These are phyloP conservation scores for Zygnema cylindricum DNA, from an alignment of 139 green algal species.

Conservation along the genomic window DNA sequence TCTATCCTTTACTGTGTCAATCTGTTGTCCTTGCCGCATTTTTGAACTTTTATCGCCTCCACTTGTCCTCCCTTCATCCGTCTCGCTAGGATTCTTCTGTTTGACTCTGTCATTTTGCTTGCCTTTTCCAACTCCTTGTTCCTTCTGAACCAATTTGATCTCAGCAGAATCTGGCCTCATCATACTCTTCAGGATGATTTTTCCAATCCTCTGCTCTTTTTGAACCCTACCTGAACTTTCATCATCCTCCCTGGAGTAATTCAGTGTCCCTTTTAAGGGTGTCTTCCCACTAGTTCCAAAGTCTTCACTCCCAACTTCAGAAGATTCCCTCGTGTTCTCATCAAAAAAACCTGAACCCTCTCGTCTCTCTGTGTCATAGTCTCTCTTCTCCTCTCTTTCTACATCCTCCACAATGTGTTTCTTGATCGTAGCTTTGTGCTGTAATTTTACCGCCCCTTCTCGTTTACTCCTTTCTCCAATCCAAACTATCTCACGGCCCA, in stretches of 20 bases:
- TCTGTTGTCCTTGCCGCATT: conserved; percentile 3
- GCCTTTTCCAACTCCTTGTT: neutral
- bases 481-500: no score
- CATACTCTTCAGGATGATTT: neutral
- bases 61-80: neutral
- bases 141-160: neutral
- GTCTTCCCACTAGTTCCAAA: neutral
- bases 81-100: neutral
- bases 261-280: neutral
- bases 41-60: neutral
- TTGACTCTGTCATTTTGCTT: neutral
- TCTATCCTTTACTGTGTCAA: neutral
- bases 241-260: neutral
- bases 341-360: neutral
- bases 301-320: neutral
- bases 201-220: neutral
- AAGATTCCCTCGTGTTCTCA: neutral
- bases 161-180: neutral
- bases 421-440: neutral
- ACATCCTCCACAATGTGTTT: neutral
- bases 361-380: neutral
- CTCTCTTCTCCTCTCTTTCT: neutral
- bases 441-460: neutral
- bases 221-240: neutral
- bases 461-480: neutral